Percentiles rank a stretch among this genome's conserved stretches.
These are phyloP conservation scores for Arthrinium phaeospermum DNA, from an alignment of 2,329 filamentous ascomycete genomes.

Conservation along the genomic window DNA sequence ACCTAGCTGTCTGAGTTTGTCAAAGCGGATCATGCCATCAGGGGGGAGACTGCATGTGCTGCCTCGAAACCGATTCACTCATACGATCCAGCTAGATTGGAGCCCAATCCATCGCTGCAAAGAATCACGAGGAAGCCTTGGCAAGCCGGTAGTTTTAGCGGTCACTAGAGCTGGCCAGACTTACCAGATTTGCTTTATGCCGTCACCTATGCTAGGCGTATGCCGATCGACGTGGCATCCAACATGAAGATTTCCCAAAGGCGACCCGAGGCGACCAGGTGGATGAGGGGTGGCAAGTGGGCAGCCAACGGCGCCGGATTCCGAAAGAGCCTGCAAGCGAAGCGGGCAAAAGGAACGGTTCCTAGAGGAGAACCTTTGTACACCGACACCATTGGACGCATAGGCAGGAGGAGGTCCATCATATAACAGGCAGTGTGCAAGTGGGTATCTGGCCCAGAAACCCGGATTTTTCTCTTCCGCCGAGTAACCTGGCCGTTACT, in stretches of 20 bases:
- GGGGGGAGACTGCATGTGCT: not conserved
- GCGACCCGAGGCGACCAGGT: not conserved
- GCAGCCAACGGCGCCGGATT: not conserved
- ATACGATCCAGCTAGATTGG: not conserved
- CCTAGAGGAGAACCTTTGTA: not conserved
- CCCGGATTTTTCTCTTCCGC: not conserved
- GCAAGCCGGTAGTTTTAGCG: not conserved
- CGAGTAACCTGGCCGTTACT: not conserved
- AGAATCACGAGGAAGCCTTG: not conserved
- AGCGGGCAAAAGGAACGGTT: not conserved
- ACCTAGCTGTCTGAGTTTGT: not conserved
- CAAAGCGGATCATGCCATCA: not conserved
- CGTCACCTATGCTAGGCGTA: not conserved
- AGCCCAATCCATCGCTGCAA: not conserved
- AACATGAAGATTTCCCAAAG: not conserved
- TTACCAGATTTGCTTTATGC: not conserved
- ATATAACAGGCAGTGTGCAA: not conserved
- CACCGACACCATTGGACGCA: constrained; percentile 6
- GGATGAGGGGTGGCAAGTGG: not conserved
- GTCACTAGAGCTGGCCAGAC: not conserved
- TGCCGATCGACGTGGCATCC: not conserved
- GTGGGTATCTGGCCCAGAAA: not conserved
- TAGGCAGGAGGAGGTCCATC: not conserved
- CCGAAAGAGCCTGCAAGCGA: not conserved
- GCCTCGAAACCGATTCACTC: not conserved